Conservation (phyloP, 1,284 basidiomycete species). For the Phaffia rhodozyma region DNA sequence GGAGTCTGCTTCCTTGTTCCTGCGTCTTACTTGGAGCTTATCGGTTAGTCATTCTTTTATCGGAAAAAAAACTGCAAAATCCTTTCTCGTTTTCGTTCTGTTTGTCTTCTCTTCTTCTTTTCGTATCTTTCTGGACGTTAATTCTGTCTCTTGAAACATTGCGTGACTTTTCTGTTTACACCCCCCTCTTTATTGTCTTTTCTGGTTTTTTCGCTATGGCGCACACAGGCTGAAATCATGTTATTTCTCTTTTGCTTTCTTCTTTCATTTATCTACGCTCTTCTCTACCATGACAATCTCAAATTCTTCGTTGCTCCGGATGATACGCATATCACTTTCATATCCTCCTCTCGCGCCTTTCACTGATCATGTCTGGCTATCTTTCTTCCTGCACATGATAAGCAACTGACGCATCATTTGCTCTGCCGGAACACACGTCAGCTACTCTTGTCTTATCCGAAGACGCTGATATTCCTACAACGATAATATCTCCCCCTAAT, state of each 20-base stretch:
- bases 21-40: slow-evolving; percentile 69
- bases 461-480: too few species aligned
- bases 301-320: too few species aligned
- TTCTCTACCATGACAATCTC: too few species aligned
- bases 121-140: neutral
- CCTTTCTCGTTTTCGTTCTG: slow-evolving; percentile 35
- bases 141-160: neutral
- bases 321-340: too few species aligned
- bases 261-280: slow-evolving; percentile 5
- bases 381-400: too few species aligned
- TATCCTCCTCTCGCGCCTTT: too few species aligned
- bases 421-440: too few species aligned
- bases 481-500: too few species aligned
- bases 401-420: too few species aligned
- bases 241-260: slow-evolving; percentile 22
- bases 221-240: slow-evolving; percentile 26
- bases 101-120: slow-evolving; percentile 27
- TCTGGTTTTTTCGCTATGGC: slow-evolving; percentile 40
- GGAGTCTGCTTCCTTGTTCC: slow-evolving; percentile 79
- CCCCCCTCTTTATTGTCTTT: slow-evolving; percentile 16
- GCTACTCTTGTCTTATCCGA: too few species aligned
- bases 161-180: slow-evolving; percentile 20
- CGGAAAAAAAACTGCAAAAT: slow-evolving; percentile 30
- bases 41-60: slow-evolving; percentile 57
- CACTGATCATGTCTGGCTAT: too few species aligned